Evolutionary conservation across 2,329 filamentous ascomycete species (phyloP).

Genomic region (Furcasterigmium sp.): DNA sequence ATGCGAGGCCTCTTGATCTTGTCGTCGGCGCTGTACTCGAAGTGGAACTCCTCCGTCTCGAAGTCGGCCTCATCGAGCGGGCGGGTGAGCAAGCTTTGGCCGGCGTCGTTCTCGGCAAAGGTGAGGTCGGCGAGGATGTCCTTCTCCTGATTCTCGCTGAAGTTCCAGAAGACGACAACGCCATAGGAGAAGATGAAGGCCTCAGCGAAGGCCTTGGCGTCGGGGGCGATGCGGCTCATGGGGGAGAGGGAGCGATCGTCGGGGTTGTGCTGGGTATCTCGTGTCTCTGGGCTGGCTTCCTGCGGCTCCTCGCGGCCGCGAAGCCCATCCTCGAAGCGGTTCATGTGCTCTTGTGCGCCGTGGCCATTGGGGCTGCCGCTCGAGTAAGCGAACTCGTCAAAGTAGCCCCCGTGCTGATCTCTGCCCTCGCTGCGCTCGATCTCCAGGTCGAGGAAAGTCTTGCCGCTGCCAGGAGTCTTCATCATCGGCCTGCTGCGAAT

Average conservation of each 20-base stretch:
- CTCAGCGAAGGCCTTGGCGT: conserved; percentile 79
- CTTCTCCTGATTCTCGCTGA: conserved; percentile 92
- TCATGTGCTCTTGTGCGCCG: conserved; percentile 17
- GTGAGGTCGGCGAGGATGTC: conserved; percentile 92
- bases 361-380: conserved; percentile 22
- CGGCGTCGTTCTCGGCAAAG: conserved; percentile 68
- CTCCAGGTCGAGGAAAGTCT: conserved; percentile 87
- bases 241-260: conserved; percentile 42
- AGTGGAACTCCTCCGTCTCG: conserved; percentile 97
- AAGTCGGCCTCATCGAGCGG: conserved; percentile 86
- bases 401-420: conserved; percentile 88
- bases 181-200: conserved; percentile 98
- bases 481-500: conserved; percentile 85
- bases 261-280: conserved; percentile 19
- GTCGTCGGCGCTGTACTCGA: conserved; percentile 86
- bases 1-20: conserved; percentile 84
- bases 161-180: conserved; percentile 98
- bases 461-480: conserved; percentile 83
- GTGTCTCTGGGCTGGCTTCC: conserved; percentile 2
- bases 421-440: conserved; percentile 89
- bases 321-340: conserved; percentile 23
- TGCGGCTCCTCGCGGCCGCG: conserved; percentile 6
- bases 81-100: conserved; percentile 64
- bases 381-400: conserved; percentile 64
- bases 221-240: conserved; percentile 57